phyloP scores from a whole-genome alignment of 345 rosid genomes.

The Citropsis articulata region DNA sequence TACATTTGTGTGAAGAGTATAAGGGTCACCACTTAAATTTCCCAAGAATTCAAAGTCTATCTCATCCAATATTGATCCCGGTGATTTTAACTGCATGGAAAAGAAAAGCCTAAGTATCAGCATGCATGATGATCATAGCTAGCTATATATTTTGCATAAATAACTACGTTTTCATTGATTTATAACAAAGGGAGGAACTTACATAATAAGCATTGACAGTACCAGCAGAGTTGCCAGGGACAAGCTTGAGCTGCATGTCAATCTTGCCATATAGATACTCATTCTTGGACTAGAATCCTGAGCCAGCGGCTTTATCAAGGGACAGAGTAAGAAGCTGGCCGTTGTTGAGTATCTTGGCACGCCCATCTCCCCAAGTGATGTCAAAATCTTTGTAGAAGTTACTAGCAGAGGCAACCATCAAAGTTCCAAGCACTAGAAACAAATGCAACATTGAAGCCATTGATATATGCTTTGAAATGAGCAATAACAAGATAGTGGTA shows the following conservation, averaged over 20 bases:
- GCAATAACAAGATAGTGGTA: not conserved
- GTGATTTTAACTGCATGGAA: constrained; percentile 42
- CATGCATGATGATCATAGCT: no score
- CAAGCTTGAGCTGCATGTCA: not conserved
- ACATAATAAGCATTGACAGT: not conserved
- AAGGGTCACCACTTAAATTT: constrained; percentile 61
- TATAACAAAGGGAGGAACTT: not conserved
- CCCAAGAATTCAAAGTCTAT: constrained; percentile 78
- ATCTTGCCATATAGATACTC: not conserved
- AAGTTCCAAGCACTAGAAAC: not conserved
- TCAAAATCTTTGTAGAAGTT: not conserved
- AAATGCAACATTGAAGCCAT: not conserved
- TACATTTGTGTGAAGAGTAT: constrained; percentile 67
- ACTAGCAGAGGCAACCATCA: not conserved
- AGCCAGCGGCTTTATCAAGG: not conserved
- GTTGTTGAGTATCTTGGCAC: not conserved
- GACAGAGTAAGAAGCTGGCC: not conserved
- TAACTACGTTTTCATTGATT: no score
- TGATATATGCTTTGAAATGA: not conserved
- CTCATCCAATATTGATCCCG: constrained; percentile 63
- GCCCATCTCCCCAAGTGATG: not conserved
- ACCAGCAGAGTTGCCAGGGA: not conserved
- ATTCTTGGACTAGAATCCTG: constrained; percentile 31
- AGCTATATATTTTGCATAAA: no score
- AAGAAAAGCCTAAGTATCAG: no score